Percentiles rank a stretch among this genome's conserved stretches.
Evolutionary conservation across 2,329 filamentous ascomycete genomes (phyloP).

Genomic region (Tympanopsis confertula): DNA sequence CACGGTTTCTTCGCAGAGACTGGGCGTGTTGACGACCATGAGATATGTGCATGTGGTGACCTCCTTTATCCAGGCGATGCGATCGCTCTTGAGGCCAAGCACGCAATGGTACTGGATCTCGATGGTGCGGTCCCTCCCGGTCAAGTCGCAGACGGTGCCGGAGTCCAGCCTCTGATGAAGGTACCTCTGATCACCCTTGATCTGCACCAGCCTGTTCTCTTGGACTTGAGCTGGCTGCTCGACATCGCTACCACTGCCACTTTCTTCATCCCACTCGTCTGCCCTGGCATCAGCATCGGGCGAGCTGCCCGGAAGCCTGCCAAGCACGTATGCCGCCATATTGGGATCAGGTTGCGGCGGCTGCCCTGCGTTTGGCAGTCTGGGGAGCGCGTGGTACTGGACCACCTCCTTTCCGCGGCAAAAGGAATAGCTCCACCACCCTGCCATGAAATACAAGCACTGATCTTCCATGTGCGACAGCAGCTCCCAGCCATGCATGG

Average conservation of each 20-base stretch:
- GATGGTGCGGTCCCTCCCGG: slow-evolving; percentile 67
- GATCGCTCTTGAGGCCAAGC: slow-evolving; percentile 58
- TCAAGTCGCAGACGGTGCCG: slow-evolving; percentile 78
- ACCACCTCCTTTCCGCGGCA: slow-evolving; percentile 81
- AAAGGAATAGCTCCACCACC: slow-evolving; percentile 95
- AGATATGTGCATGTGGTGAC: slow-evolving; percentile 82
- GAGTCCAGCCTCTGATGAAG: slow-evolving; percentile 71
- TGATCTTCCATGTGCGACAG: slow-evolving; percentile 64
- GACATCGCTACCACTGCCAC: slow-evolving; percentile 12
- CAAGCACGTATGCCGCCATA: slow-evolving; percentile 68
- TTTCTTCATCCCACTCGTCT: slow-evolving; percentile 6
- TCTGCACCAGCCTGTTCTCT: slow-evolving; percentile 56
- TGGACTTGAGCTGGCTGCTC: slow-evolving; percentile 12
- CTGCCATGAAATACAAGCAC: slow-evolving; percentile 71
- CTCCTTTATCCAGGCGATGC: slow-evolving; percentile 88
- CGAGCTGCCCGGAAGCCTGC: slow-evolving; percentile 34
- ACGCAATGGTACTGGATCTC: slow-evolving; percentile 76
- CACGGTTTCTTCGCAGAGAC: slow-evolving; percentile 75
- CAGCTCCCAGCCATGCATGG: slow-evolving; percentile 68
- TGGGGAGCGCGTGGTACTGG: slow-evolving; percentile 77
- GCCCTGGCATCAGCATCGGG: slow-evolving; percentile 10
- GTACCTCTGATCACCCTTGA: slow-evolving; percentile 75
- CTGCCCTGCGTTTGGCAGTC: slow-evolving; percentile 50
- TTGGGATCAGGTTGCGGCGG: slow-evolving; percentile 68
- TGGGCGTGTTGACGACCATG: slow-evolving; percentile 84